Evolutionary conservation across 1,139 yeast genomes (phyloP).

Genomic region (Candida anutae): DNA sequence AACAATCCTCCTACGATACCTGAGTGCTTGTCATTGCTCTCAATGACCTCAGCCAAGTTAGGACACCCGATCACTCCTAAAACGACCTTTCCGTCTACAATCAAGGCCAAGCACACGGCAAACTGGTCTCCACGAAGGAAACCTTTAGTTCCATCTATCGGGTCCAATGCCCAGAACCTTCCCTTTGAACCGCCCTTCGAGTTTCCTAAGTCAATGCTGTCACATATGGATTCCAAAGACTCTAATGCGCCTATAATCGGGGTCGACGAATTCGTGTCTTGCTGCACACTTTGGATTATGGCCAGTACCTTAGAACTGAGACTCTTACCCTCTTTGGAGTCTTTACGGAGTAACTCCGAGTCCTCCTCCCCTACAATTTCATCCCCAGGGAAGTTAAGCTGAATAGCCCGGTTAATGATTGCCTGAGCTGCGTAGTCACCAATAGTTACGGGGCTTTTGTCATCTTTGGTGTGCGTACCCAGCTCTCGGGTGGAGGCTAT

Average conservation of each 20-base stretch:
- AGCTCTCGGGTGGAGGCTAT: constrained; percentile 51
- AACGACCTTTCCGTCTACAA: constrained; percentile 76
- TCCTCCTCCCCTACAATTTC: constrained; percentile 94
- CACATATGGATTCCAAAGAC: constrained; percentile 43
- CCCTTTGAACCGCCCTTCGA: constrained; percentile 72
- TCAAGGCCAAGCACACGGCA: constrained; percentile 88
- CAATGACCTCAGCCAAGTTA: constrained; percentile 55
- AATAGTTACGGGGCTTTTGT: constrained; percentile 90
- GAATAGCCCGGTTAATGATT: constrained; percentile 75
- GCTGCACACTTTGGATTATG: constrained; percentile 42
- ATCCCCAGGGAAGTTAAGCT: constrained; percentile 72
- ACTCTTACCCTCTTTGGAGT: constrained; percentile 24
- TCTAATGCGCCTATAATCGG: constrained; percentile 33
- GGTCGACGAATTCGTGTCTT: constrained; percentile 16
- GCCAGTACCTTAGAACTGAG: constrained; percentile 39
- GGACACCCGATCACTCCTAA: constrained; percentile 97
- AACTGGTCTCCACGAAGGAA: constrained; percentile 93
- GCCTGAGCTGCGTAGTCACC: constrained; percentile 98
- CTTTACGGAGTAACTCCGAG: constrained; percentile 52
- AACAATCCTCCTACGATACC: constrained; percentile 60
- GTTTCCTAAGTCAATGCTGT: constrained; percentile 71
- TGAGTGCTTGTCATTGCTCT: constrained; percentile 25
- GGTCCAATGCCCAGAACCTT: constrained; percentile 95
- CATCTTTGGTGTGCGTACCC: constrained; percentile 72
- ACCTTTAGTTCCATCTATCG: constrained; percentile 97